These are phyloP conservation scores for Kurtzmaniella quercitrusa DNA, from an alignment of 1,139 yeast genomes.

Conservation along the genomic window DNA sequence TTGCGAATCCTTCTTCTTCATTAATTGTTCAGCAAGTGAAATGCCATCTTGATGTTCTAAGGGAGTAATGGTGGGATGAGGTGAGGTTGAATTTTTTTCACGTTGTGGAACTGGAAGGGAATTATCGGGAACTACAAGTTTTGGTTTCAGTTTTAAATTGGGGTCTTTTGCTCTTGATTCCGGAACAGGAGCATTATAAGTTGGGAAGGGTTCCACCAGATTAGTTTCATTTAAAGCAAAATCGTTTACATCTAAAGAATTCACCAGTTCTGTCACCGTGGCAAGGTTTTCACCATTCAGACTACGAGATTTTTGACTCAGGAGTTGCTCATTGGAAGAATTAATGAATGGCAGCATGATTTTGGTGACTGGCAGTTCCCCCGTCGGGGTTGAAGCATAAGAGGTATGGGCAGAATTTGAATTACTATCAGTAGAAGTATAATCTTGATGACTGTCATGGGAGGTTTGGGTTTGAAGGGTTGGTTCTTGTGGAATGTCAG, in stretches of 20 bases:
- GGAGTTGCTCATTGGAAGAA: background rate
- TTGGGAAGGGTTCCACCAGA: background rate
- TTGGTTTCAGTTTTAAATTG: background rate
- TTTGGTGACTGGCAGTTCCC: background rate
- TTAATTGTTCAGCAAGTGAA: slow-evolving; percentile 77
- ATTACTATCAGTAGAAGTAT: background rate
- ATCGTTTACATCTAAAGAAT: background rate
- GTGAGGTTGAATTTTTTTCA: background rate
- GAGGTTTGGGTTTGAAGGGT: background rate
- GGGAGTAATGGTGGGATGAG: background rate
- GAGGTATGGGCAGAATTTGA: background rate
- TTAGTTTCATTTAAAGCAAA: background rate
- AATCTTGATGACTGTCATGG: background rate
- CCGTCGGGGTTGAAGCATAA: background rate
- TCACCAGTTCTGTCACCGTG: background rate
- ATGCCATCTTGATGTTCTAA: slow-evolving; percentile 44
- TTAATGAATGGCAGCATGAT: background rate
- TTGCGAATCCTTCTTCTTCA: slow-evolving; percentile 82
- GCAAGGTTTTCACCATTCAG: background rate
- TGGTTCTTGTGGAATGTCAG: background rate
- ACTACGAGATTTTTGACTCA: background rate
- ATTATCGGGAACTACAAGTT: background rate
- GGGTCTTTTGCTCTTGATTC: background rate
- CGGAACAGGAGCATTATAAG: background rate
- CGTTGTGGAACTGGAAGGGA: background rate